These are phyloP conservation scores for Nigrospora osmanthi DNA, from an alignment of 2,329 filamentous ascomycete species.

Conservation along the genomic window DNA sequence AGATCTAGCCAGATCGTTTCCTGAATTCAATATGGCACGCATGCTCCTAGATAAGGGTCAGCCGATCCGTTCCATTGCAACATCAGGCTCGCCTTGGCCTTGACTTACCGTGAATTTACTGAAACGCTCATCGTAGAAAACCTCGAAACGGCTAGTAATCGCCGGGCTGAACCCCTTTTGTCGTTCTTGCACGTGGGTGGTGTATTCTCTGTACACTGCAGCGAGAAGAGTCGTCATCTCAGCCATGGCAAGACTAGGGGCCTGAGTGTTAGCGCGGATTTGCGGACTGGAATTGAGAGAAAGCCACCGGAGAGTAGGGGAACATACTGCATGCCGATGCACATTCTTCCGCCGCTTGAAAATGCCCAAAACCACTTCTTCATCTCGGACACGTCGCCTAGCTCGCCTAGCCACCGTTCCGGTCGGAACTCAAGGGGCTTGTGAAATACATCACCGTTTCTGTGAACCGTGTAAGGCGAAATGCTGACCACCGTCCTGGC, in stretches of 20 bases:
- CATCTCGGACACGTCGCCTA: constrained; percentile 8
- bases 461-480: constrained; percentile 17
- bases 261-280: too few species aligned
- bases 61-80: too few species aligned
- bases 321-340: constrained; percentile 12
- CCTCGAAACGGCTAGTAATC: constrained; percentile 31
- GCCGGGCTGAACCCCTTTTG: constrained; percentile 25
- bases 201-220: constrained; percentile 34
- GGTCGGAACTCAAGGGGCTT: constrained; percentile 14
- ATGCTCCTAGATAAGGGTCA: too few species aligned
- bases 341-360: constrained; percentile 11
- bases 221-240: constrained; percentile 40
- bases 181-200: constrained; percentile 20
- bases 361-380: constrained; percentile 11
- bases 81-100: too few species aligned
- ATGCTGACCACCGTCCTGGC: constrained; percentile 13
- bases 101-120: not conserved
- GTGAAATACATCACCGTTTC: constrained; percentile 12
- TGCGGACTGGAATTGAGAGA: not conserved
- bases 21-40: too few species aligned
- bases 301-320: not conserved
- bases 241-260: constrained; percentile 35
- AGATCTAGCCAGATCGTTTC: too few species aligned
- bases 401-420: constrained; percentile 12
- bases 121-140: constrained; percentile 26